Base-by-base conservation (phyloP, 164 flowering plant species). In the Vitis riparia region DNA sequence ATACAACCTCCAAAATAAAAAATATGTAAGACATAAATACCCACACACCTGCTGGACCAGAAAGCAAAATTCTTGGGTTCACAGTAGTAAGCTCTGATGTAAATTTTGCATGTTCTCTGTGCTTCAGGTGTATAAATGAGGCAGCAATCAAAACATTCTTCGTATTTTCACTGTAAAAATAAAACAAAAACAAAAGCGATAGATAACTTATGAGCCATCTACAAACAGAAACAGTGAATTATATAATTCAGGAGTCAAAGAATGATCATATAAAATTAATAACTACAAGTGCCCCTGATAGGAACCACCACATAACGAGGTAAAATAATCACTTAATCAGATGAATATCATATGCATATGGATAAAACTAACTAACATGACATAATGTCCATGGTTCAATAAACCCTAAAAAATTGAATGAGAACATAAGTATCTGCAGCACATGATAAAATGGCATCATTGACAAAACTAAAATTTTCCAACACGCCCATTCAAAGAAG, bases 61-160 rank as follows among this genome's bases (percentile, higher is more conserved):
- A 89, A 64, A 93, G 97, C 78, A 91, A 83, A 72, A 93, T 91
- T 62, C 94, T 71, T 47, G 97, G 97, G 73, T 92, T 87, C 60
- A 93, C 82, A 60, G 92, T 88, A 44, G 89, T 84, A 68, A 93
- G 86, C 23, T 93, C 93, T 52, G 92, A 77, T 0, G 97, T 80
- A 74, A 78, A 91, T 73, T 89, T 93, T 19, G 83, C 84, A 77
- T 86, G 89, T 19, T 88, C 90, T 73, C 75, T 85, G 74, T 81
- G 86, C 81, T 87, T 91, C 80, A 93, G 67, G 77, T 93, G 98
- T 80, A 91, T 87, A 78, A 76, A 87, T 53, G 85, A 81, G 69
- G 98, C 91, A 27, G 89, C 83, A 69, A 89, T 78, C 67, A 93
- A 79, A 66, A 93, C 92, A 81, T 82, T 87, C 79, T 89, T 89